phyloP scores from a whole-genome alignment of 2,329 filamentous ascomycete species.

The Sordariomycetes sp. region DNA sequence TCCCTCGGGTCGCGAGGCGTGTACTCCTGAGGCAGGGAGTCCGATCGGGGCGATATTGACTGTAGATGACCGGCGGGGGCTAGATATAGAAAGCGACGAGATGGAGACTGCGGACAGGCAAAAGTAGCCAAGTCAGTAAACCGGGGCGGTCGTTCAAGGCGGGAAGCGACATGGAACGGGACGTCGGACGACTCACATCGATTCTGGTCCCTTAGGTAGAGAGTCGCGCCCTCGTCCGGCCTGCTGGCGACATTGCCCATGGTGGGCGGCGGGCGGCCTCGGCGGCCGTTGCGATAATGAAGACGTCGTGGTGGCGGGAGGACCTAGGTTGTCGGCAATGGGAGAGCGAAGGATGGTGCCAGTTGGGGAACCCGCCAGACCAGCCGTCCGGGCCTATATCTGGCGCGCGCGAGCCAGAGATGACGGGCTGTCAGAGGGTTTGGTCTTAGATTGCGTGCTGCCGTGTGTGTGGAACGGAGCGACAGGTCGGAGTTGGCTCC shows the following conservation, averaged over 20 bases:
- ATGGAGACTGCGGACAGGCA: slow-evolving; percentile 59
- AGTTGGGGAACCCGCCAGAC: neutral
- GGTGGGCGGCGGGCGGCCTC: slow-evolving; percentile 21
- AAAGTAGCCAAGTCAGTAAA: neutral
- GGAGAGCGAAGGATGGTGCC: neutral
- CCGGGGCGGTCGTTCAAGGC: slow-evolving; percentile 6
- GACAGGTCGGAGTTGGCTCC: neutral
- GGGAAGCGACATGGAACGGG: neutral
- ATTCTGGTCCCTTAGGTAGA: slow-evolving; percentile 86
- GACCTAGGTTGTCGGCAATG: neutral
- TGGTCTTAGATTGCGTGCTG: neutral
- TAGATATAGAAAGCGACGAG: slow-evolving; percentile 72
- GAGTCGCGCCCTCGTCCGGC: slow-evolving; percentile 67
- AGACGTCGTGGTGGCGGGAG: neutral
- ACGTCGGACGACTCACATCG: slow-evolving; percentile 54
- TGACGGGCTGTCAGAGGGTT: neutral
- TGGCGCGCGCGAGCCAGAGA: neutral
- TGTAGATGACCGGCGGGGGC: slow-evolving; percentile 65
- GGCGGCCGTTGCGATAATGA: neutral
- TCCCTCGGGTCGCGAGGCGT: slow-evolving; percentile 58
- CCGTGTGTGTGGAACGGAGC: neutral
- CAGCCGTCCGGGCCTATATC: neutral
- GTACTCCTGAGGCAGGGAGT: slow-evolving; percentile 73
- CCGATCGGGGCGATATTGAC: slow-evolving; percentile 74
- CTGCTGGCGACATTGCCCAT: slow-evolving; percentile 94